Conservation (phyloP, 208 protist genomes). For the Willaertia magna region DNA sequence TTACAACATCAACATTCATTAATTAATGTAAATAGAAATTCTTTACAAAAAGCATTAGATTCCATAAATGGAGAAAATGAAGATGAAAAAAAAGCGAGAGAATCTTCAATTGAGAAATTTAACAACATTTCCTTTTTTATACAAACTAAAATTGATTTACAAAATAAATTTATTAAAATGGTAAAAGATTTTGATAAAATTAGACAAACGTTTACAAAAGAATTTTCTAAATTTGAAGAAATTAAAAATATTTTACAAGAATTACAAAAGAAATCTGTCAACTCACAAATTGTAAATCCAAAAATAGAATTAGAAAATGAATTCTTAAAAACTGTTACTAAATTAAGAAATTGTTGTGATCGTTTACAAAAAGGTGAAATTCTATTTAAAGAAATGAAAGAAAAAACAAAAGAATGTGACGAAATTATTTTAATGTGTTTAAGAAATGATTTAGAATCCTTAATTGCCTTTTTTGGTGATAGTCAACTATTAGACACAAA, state of each 20-base stretch:
- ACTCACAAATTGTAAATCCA: too few relatives aligned
- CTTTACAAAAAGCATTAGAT: too few relatives aligned
- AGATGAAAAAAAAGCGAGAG: background rate
- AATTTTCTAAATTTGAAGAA: background rate
- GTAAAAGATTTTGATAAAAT: background rate
- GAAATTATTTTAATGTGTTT: background rate
- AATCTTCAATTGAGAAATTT: background rate
- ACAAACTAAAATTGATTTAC: background rate
- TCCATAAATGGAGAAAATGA: too few relatives aligned
- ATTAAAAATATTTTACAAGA: background rate
- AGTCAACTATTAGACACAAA: background rate
- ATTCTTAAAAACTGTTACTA: background rate
- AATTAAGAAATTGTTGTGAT: background rate
- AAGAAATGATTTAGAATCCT: background rate
- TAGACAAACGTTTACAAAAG: background rate
- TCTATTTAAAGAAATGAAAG: background rate
- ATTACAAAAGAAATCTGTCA: background rate
- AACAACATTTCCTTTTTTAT: background rate
- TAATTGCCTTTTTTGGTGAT: background rate
- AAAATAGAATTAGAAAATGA: background rate
- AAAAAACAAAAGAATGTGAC: background rate
- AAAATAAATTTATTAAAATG: background rate
- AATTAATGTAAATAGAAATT: too few relatives aligned
- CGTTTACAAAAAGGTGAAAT: background rate
- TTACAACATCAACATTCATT: too few relatives aligned